Conservation (phyloP, 768 basidiomycete genomes). For the Crucibulum laeve region DNA sequence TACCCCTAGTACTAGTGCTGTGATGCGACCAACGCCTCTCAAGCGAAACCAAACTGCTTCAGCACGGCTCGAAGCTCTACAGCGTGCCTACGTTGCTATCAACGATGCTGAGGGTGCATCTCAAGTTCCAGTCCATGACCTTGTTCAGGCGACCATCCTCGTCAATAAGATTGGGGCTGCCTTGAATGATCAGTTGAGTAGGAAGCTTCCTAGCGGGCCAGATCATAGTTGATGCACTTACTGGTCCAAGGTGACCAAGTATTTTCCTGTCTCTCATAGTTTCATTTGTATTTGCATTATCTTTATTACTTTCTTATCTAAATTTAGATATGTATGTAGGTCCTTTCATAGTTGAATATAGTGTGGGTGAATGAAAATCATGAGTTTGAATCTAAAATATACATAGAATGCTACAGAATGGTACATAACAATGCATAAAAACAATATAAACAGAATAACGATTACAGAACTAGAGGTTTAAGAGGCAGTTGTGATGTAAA, state of each 20-base stretch:
- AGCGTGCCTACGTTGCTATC: constrained; percentile 38
- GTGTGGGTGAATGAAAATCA: too few species aligned
- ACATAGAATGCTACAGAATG: too few species aligned
- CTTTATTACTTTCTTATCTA: too few species aligned
- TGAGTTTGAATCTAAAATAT: too few species aligned
- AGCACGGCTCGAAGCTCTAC: constrained; percentile 37
- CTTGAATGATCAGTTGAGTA: constrained; percentile 41
- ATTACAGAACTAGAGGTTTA: not conserved
- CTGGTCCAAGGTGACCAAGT: not conserved
- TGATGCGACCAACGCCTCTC: constrained; percentile 16
- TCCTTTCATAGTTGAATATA: too few species aligned
- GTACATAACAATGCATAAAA: not conserved
- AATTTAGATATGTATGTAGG: too few species aligned
- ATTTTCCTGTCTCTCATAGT: not conserved
- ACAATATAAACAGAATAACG: not conserved
- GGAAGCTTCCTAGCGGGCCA: too few species aligned
- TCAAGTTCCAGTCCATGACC: constrained; percentile 45
- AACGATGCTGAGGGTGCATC: constrained; percentile 33
- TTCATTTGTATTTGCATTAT: too few species aligned
- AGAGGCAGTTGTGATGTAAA: not conserved
- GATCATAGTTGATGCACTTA: not conserved
- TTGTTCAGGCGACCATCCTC: constrained; percentile 39
- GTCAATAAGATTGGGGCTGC: constrained; percentile 41
- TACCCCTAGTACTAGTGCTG: constrained; percentile 7
- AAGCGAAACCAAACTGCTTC: constrained; percentile 34